Conservation (phyloP, 1,139 yeast species). For the Pichia terricola region DNA sequence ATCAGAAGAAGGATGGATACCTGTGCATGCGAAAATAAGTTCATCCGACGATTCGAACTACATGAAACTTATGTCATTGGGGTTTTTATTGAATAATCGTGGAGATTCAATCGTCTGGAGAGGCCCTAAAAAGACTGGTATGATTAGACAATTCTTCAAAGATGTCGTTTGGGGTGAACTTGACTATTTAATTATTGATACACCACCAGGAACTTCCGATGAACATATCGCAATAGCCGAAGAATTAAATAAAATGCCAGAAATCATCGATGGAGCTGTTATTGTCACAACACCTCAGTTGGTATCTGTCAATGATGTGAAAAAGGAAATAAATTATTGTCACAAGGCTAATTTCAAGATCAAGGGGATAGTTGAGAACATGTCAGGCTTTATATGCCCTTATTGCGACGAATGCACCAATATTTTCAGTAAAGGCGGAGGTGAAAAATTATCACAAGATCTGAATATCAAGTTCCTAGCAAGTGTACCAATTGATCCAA, state of each 20-base stretch:
- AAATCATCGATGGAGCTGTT: conserved; percentile 78
- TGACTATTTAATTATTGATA: conserved; percentile 84
- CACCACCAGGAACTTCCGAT: conserved; percentile 98
- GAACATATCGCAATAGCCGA: conserved; percentile 97
- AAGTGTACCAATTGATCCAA: conserved; percentile 86
- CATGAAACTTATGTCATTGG: conserved; percentile 66
- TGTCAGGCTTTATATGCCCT: conserved; percentile 96
- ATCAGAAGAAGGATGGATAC: conserved; percentile 80
- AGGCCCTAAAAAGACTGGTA: conserved; percentile 96
- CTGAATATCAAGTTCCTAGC: conserved; percentile 66
- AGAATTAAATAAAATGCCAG: conserved; percentile 60
- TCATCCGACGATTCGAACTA: conserved; percentile 4
- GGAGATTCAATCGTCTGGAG: conserved; percentile 96
- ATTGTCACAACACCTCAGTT: conserved; percentile 95
- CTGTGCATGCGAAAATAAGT: conserved; percentile 42
- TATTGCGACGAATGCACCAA: conserved; percentile 86
- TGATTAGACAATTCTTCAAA: conserved; percentile 85
- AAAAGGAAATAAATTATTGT: conserved; percentile 90
- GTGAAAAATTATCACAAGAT: conserved; percentile 54
- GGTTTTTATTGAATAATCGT: conserved; percentile 72
- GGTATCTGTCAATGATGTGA: conserved; percentile 86
- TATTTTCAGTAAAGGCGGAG: conserved; percentile 94
- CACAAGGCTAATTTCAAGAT: conserved; percentile 72
- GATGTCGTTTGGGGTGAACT: conserved; percentile 86
- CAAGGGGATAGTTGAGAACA: conserved; percentile 86